Evolutionary conservation across 345 rosid genomes (phyloP).

Genomic region (Hypericum perforatum): DNA sequence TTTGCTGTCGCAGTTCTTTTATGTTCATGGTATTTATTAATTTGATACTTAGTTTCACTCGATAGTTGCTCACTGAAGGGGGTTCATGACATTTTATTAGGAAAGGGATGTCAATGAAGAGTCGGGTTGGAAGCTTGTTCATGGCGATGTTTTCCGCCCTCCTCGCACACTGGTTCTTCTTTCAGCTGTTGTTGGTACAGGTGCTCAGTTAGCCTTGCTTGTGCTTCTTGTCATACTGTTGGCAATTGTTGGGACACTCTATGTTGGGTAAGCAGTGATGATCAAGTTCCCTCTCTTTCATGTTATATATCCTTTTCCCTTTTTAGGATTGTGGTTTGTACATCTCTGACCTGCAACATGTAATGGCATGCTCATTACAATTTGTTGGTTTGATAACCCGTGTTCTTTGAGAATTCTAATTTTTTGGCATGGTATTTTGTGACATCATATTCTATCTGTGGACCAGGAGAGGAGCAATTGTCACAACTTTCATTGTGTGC

Average conservation of each 20-base stretch:
- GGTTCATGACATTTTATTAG: constrained; percentile 25
- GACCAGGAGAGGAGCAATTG: constrained; percentile 98
- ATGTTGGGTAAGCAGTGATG: constrained; percentile 60
- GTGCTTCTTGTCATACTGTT: constrained; percentile 85
- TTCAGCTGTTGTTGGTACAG: constrained; percentile 93
- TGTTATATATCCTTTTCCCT: too few relatives aligned
- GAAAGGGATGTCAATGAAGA: constrained; percentile 97
- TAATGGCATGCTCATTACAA: too few relatives aligned
- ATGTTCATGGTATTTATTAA: too few relatives aligned
- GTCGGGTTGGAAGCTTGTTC: constrained; percentile 98
- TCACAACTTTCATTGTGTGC: constrained; percentile 90
- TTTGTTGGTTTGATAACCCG: too few relatives aligned
- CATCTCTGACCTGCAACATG: too few relatives aligned
- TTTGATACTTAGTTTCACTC: too few relatives aligned
- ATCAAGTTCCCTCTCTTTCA: not conserved
- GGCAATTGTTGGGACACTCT: constrained; percentile 86
- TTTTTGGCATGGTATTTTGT: not conserved
- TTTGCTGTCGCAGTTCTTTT: too few relatives aligned
- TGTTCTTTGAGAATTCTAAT: not conserved
- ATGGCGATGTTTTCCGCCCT: constrained; percentile 90
- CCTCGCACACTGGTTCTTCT: constrained; percentile 55
- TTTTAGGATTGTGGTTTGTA: too few relatives aligned
- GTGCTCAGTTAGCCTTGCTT: constrained; percentile 86
- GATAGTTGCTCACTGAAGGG: not conserved
- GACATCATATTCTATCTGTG: not conserved